Evolutionary conservation across 805 yeast species (phyloP).

Genomic region (Torulaspora delbrueckii): DNA sequence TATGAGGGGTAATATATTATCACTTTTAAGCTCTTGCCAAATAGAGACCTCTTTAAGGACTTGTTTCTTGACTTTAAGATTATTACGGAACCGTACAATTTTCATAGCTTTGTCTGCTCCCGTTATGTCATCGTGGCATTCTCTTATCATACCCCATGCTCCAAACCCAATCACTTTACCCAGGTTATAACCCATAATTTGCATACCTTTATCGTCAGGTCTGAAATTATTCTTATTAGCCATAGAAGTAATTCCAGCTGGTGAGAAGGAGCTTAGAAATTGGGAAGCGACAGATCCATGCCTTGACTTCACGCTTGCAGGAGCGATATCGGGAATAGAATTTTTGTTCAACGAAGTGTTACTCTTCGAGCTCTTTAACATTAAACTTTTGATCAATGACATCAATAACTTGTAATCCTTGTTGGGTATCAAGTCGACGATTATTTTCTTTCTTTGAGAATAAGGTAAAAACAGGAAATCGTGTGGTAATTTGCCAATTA

Average conservation of each 20-base stretch:
- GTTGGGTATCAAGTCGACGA: conserved; percentile 36
- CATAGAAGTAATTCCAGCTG: conserved; percentile 21
- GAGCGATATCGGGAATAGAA: conserved; percentile 4
- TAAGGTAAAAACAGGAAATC: conserved; percentile 55
- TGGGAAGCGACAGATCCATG: conserved; percentile 35
- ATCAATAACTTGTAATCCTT: conserved; percentile 35
- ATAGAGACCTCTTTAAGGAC: conserved; percentile 67
- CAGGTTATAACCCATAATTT: conserved; percentile 54
- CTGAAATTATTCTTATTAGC: conserved; percentile 13
- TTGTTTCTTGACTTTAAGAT: conserved; percentile 48
- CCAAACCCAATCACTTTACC: conserved; percentile 83
- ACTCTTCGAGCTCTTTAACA: conserved; percentile 26
- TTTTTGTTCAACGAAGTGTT: conserved; percentile 19
- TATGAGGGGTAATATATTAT: conserved; percentile 57
- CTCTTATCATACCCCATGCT: conserved; percentile 84
- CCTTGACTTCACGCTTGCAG: conserved; percentile 17
- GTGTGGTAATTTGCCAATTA: conserved; percentile 41
- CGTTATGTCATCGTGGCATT: conserved; percentile 43
- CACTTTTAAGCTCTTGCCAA: conserved; percentile 68
- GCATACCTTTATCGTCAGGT: conserved; percentile 62
- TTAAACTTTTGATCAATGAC: conserved; percentile 27
- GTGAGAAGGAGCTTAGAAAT: conserved; percentile 33
- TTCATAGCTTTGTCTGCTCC: conserved; percentile 54
- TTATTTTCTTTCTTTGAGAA: conserved; percentile 50
- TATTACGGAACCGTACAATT: conserved; percentile 48